phyloP scores from a whole-genome alignment of 305 asterid genomes.

The Rubia peregrina region DNA sequence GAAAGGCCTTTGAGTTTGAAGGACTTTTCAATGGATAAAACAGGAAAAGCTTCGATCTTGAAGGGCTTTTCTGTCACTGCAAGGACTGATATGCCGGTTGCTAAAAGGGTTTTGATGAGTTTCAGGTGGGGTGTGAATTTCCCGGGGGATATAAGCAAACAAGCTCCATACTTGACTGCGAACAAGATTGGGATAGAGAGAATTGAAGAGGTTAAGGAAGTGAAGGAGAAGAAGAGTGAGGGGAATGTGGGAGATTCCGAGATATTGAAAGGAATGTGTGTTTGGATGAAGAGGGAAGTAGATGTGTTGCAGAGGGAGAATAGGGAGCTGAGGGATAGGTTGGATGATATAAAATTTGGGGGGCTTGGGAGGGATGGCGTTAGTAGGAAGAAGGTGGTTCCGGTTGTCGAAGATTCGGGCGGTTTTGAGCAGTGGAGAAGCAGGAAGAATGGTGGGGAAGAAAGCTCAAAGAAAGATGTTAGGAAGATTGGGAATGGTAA shows the following conservation, averaged over 20 bases:
- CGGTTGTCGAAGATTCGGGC: conserved; percentile 28
- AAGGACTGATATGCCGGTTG: conserved; percentile 52
- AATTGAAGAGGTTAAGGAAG: conserved; percentile 37
- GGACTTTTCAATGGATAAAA: conserved; percentile 34
- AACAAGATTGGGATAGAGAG: conserved; percentile 61
- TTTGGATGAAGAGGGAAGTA: conserved; percentile 75
- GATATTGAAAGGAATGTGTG: conserved; percentile 51
- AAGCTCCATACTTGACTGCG: conserved; percentile 52
- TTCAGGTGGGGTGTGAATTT: conserved; percentile 68
- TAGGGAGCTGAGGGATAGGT: conserved; percentile 49
- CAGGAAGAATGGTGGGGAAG: conserved; percentile 36
- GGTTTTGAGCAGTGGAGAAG: conserved; percentile 60
- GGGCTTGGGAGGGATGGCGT: conserved; percentile 18
- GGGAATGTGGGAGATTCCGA: conserved; percentile 32
- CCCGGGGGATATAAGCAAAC: conserved; percentile 39
- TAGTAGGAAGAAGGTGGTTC: conserved; percentile 25
- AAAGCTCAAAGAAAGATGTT: conserved; percentile 36
- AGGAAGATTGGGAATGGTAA: conserved; percentile 31
- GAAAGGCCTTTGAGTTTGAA: conserved; percentile 41
- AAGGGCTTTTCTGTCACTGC: conserved; percentile 55
- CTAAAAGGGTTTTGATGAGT: conserved; percentile 38
- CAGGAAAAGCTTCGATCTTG: conserved; percentile 35
- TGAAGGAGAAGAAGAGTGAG: conserved; percentile 29
- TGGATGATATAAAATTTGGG: conserved; percentile 47
- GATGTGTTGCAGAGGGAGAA: conserved; percentile 52